Base-by-base conservation (phyloP, 1,284 basidiomycete genomes). In the Thecaphora thlaspeos region DNA sequence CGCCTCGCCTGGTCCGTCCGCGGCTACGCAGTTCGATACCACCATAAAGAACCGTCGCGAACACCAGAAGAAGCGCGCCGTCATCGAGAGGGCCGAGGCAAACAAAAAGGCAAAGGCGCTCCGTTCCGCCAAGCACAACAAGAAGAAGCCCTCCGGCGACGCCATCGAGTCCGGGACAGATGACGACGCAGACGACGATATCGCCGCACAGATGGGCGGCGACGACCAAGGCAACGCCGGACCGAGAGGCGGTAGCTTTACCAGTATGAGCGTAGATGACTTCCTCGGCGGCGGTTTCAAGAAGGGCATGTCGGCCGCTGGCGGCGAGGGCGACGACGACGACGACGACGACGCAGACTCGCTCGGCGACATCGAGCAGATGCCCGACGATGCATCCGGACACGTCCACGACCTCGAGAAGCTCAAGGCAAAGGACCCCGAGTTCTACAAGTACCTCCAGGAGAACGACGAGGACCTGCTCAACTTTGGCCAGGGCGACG, bases 391-490 rank as follows among this genome's bases (percentile, higher is more conserved):
- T 12, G 59, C 60, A 22, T 55, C 59, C n/a, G 71, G 63, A 23
- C 91, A 94, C 80, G 80, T 89, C 42, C 78, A 85, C 42, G 88
- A 96, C 51, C 84, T 98, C n/a, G 87, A 89, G 43, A 88, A 90
- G 73, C 84, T 98, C 37, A 89, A 89, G 14, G 88, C 94, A 79
- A 94, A 90, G 79, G 95, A 98, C 78, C 94, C 94, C 18, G 94
- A 96, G 73, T 98, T 98, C 81, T 98, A 86, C 87, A 92, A 95
- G 79, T 98, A 95, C 76, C 83, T 98, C 8, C 88, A 95, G 81
- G 91, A 97, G 80, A 94, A 98, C 76, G 94, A 98, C 80, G 82
- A 83, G 51, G 91, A 92, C 48, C 81, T 98, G 28, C 83, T 98
- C 7, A 82, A 90, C 2, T 98, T 98, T 76, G 74, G 66, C 17